phyloP scores from a whole-genome alignment of 2,329 filamentous ascomycete genomes.

The Chrysosporium keratinophilum region DNA sequence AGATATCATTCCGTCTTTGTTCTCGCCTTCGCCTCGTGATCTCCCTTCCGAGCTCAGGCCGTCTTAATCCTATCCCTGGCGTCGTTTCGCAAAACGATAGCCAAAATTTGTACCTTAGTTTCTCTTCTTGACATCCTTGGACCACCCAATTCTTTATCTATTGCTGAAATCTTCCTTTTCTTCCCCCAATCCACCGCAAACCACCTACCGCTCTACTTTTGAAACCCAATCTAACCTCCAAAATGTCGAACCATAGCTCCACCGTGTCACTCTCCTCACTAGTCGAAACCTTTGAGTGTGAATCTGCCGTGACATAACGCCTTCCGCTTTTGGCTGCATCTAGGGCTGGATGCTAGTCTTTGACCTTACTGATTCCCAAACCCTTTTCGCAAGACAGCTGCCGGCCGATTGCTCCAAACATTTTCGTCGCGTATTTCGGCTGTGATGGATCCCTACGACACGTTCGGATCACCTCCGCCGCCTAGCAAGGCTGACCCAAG shows the following conservation, averaged over 20 bases:
- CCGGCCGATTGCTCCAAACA: not conserved
- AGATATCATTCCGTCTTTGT: conserved; percentile 5
- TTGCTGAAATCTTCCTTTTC: conserved; percentile 18
- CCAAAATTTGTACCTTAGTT: conserved; percentile 10
- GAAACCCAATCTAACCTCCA: conserved; percentile 29
- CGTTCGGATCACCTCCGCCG: conserved; percentile 33
- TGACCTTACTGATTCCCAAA: not conserved
- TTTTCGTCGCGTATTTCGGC: not conserved
- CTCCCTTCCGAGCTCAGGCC: not conserved
- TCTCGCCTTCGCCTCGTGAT: conserved; percentile 7
- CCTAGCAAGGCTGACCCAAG: conserved; percentile 24
- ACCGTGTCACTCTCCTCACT: conserved; percentile 7
- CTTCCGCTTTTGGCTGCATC: not conserved
- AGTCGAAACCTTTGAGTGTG: conserved; percentile 5
- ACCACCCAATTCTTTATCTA: conserved; percentile 6
- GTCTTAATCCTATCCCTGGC: not conserved
- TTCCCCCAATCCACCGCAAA: conserved; percentile 18
- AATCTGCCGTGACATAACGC: conserved; percentile 12
- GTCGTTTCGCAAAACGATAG: conserved; percentile 4
- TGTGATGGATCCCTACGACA: conserved; percentile 40
- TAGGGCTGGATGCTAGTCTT: not conserved
- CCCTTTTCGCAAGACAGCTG: not conserved
- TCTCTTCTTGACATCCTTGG: not conserved
- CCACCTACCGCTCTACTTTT: conserved; percentile 18
- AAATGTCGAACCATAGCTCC: conserved; percentile 31